Evolutionary conservation across 495 filamentous ascomycete genomes (phyloP), one percentile per base, ranked within the genome.

Genomic region (Aspergillus kassunensis): DNA sequence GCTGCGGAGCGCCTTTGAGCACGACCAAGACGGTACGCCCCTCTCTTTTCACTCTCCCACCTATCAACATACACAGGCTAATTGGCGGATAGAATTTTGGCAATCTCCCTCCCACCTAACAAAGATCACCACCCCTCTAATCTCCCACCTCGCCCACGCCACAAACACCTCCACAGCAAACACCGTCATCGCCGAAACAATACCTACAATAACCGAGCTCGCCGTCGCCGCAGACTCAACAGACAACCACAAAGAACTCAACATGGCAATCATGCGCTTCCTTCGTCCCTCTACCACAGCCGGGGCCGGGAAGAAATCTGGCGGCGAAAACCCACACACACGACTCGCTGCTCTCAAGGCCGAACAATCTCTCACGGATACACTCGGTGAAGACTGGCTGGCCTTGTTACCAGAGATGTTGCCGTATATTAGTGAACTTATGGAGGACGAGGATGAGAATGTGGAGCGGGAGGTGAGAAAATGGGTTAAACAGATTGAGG

Each of bases 371-470:
- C 75, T 98, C 43, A 91, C 90, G 18, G 79, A 83, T 45, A 74
- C 80, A 47, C 68, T 97, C 19, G 91, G 90, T 19, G 90, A 97
- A 59, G 93, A 97, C 57, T 97, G 95, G 95, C 68, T 97, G 52
- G 78, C 81, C 2, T 75, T 91, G 66, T 68, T 97, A 65, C 88
- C 91, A 0, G 92, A 98, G 78, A 96, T 96, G 84, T 72, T 97
- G 57, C 93, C 93, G 27, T 87, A 89, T 48, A 93, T 98, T 44
- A 91, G 87, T 54, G 93, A 98, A 69, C 61, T 95, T 55, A 87
- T 93, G 74, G 95, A 98, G 67, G 93, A 98, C 66, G 93, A 96
- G 56, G 90, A 97, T 56, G 92, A 97, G 69, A 74, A 67, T 20
- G 91, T 98, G 33, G 93, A 97, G 76, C 73, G 83, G 57, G 92